Evolutionary conservation across 768 basidiomycete genomes (phyloP).

Genomic region (Podaxis pistillaris): DNA sequence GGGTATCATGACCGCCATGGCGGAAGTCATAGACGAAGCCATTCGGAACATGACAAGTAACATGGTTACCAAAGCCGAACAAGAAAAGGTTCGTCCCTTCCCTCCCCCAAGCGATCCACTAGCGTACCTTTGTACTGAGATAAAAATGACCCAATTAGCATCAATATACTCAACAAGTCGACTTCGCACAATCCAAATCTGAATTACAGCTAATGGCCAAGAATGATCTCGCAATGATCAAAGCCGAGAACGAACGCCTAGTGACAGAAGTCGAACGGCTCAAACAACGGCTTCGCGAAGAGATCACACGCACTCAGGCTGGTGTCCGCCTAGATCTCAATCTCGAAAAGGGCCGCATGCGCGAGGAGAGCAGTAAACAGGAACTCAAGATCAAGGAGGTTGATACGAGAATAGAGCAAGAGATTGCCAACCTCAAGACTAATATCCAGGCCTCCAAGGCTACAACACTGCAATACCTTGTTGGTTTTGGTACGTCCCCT

Average conservation of each 20-base stretch:
- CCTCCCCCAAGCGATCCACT: not conserved
- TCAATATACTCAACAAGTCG: slow-evolving; percentile 93
- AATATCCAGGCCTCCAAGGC: slow-evolving; percentile 88
- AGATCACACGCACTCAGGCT: slow-evolving; percentile 88
- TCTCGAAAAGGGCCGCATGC: slow-evolving; percentile 92
- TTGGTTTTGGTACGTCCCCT: slow-evolving; percentile 71
- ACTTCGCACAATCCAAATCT: slow-evolving; percentile 95
- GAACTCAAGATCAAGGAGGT: slow-evolving; percentile 98
- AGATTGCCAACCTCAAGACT: slow-evolving; percentile 84
- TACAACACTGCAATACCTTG: slow-evolving; percentile 82
- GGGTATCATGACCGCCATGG: slow-evolving; percentile 96
- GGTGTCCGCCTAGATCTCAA: slow-evolving; percentile 95
- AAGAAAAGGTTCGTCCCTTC: slow-evolving; percentile 75
- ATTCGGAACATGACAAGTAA: slow-evolving; percentile 93
- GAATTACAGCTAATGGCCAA: slow-evolving; percentile 96
- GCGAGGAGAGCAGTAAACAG: slow-evolving; percentile 89
- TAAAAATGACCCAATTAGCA: slow-evolving; percentile 43
- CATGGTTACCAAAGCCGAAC: slow-evolving; percentile 94
- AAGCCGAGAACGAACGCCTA: slow-evolving; percentile 95
- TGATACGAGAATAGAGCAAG: slow-evolving; percentile 94
- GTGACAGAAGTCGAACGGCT: slow-evolving; percentile 90
- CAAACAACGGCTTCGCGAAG: slow-evolving; percentile 89
- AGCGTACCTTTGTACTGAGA: not conserved
- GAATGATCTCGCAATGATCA: slow-evolving; percentile 94
- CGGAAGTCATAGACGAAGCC: slow-evolving; percentile 96